Evolutionary conservation across 139 green algal species (phyloP).

Genomic region (Raphidocelis subcapitata): DNA sequence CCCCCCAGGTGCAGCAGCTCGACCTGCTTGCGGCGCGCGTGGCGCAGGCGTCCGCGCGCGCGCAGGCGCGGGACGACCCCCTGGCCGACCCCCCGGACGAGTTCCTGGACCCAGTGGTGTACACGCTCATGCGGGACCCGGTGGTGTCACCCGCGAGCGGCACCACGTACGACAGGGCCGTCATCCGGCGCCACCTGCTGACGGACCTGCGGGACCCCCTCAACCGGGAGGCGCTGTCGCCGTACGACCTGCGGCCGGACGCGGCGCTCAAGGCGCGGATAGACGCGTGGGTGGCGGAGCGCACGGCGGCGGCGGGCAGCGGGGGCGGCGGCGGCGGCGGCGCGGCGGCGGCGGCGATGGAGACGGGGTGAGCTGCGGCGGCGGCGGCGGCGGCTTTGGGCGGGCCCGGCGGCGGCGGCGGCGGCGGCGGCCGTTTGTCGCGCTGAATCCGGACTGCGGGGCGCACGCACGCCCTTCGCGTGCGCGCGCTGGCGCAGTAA

Average conservation of each 20-base stretch:
- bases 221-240: slow-evolving; percentile 68
- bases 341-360: not conserved
- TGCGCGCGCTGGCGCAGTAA: no score
- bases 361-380: no score
- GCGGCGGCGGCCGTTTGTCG: no score
- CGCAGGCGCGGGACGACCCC: slow-evolving; percentile 68
- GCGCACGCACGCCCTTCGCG: no score
- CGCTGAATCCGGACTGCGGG: no score
- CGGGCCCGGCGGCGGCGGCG: no score
- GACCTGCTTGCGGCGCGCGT: slow-evolving; percentile 50
- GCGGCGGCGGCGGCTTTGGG: no score
- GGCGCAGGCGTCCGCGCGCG: slow-evolving; percentile 35
- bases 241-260: slow-evolving; percentile 47
- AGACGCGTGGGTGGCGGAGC: slow-evolving; percentile 62
- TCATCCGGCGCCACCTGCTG: slow-evolving; percentile 90
- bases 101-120: slow-evolving; percentile 89
- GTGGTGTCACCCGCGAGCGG: slow-evolving; percentile 76
- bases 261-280: slow-evolving; percentile 82
- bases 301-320: slow-evolving; percentile 21
- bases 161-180: slow-evolving; percentile 72
- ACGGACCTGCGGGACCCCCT: slow-evolving; percentile 88
- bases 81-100: slow-evolving; percentile 87
- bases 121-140: slow-evolving; percentile 88
- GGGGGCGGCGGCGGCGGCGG: slow-evolving; percentile 3
- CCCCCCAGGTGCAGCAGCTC: slow-evolving; percentile 51